Conservation (phyloP, 495 filamentous ascomycete genomes). For the Sordaria brevicollis region DNA sequence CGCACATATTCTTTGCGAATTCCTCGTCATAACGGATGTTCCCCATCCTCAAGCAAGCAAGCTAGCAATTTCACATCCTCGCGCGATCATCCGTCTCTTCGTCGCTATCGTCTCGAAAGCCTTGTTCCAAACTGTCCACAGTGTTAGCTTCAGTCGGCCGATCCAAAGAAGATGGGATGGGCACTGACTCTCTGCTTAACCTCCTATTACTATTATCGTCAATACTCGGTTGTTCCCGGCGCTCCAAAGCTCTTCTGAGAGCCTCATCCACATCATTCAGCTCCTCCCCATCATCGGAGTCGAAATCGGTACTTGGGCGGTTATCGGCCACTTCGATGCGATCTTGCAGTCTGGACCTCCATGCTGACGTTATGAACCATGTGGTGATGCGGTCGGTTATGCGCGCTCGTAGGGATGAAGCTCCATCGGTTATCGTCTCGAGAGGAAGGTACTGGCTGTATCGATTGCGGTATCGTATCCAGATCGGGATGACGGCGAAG, state of each 20-base stretch:
- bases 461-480: constrained; percentile 63
- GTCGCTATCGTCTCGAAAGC: constrained; percentile 28
- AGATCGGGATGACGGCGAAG: constrained; percentile 63
- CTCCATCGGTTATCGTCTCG: constrained; percentile 50
- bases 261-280: constrained; percentile 56
- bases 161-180: not conserved
- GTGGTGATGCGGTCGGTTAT: constrained; percentile 44
- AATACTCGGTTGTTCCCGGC: constrained; percentile 37
- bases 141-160: constrained; percentile 7
- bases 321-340: constrained; percentile 28
- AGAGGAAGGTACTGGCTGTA: constrained; percentile 64
- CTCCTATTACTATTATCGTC: constrained; percentile 40
- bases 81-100: constrained; percentile 6
- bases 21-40: not conserved
- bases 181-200: constrained; percentile 61
- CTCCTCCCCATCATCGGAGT: constrained; percentile 50
- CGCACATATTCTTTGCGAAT: not conserved
- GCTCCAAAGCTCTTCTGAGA: constrained; percentile 49
- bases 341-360: constrained; percentile 33
- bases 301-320: constrained; percentile 33
- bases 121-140: constrained; percentile 23
- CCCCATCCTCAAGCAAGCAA: not conserved
- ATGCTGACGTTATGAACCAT: constrained; percentile 46
- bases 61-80: constrained; percentile 3
- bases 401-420: constrained; percentile 51